Base-by-base conservation (phyloP, 345 rosid species). In the Arabidopsis suecica region DNA sequence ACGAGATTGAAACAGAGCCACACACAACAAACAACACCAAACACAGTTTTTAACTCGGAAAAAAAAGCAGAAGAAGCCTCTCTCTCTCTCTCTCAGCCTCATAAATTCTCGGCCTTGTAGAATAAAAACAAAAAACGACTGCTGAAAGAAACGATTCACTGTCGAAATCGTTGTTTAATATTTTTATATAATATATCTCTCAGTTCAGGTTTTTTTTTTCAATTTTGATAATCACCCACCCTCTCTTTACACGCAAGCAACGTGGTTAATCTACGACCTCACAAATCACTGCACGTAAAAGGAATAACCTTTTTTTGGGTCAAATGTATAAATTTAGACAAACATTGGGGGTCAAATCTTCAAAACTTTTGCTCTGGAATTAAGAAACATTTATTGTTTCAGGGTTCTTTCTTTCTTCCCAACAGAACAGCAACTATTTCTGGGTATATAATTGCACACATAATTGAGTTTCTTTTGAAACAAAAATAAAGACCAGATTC, bases 1-100 rank as follows among this genome's bases (percentile, higher is more conserved):
- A 63, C 67, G 77, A 81, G 79, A 79, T 56, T 48, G 65, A 85
- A 83, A 84, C 80, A 86, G 80, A 91, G 80, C 93, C 96, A 89
- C 96, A 89, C 96, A 89, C 81, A 82, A 56, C 72, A 73, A 51
- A 44, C 48, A 55, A 65, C 54, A 64, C 68, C 55, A 53, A 50
- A 68, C 70, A 69, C 80, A 44, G 44, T 56, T 64, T 55, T 69
- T 36, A 65, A 65, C 73, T 70, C 68, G 41, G 56, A 68, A 74
- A 73, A 77, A 73, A 71, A 77, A 58, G 71, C 72, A 71, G 32
- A 42, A 65, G 56, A 68, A 71, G 68, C 42, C 70, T 38, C 80
- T 49, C 45, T 61, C 72, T 53, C 54, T 65, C 45, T 75, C 72
- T 78, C 76, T 78, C 81, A 76, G 83, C 91, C 93, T 86, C 88